Conservation (phyloP, 169 alveolate species). For the Plasmodium knowlesi region DNA sequence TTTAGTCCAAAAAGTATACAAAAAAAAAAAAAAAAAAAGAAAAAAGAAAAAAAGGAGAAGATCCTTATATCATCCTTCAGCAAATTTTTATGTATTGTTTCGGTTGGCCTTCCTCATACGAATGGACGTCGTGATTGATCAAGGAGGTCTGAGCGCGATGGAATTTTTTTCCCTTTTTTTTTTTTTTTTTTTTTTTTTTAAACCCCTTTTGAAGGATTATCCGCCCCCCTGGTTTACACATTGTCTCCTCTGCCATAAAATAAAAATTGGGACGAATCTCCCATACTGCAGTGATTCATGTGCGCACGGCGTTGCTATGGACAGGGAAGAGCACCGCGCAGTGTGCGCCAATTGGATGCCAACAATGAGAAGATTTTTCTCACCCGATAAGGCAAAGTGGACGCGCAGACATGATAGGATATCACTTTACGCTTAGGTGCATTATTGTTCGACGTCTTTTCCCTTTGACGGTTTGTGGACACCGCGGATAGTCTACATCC, state of each 20-base stretch:
- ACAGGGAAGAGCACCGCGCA: not conserved
- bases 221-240: not conserved
- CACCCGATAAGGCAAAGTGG: not conserved
- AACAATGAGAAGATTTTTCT: not conserved
- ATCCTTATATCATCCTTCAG: not conserved
- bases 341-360: not conserved
- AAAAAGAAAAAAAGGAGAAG: not conserved
- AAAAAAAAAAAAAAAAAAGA: not conserved
- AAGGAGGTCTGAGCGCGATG: not conserved
- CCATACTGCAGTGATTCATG: not conserved
- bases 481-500: not conserved
- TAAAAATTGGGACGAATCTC: not conserved
- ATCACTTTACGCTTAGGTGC: not conserved
- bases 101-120: conserved; percentile 12
- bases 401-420: not conserved
- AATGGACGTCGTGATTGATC: not conserved
- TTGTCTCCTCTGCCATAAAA: not conserved
- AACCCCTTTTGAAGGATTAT: not conserved
- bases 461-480: not conserved
- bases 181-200: not conserved
- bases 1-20: not conserved
- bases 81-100: conserved; percentile 7
- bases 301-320: not conserved
- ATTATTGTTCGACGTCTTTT: not conserved
- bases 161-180: not conserved